phyloP scores from a whole-genome alignment of 495 filamentous ascomycete species.

The Achaetomiella virescens region DNA sequence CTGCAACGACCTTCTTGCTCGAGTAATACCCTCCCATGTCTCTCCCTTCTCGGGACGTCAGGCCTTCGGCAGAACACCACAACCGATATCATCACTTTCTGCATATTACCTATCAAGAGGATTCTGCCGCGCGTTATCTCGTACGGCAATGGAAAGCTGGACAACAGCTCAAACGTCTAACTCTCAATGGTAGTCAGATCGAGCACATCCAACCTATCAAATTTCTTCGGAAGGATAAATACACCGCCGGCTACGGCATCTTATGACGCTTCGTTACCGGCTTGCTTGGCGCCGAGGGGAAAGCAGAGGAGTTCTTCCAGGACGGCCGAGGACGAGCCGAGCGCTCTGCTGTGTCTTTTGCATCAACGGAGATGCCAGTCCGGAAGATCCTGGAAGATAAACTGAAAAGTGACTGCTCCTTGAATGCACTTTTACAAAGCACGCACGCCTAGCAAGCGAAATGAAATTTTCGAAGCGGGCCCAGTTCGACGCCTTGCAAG shows the following conservation, averaged over 20 bases:
- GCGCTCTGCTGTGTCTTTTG: slow-evolving; percentile 33
- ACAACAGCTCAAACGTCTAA: slow-evolving; percentile 19
- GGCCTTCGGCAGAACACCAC: slow-evolving; percentile 12
- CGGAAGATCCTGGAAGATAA: slow-evolving; percentile 18
- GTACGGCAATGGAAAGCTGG: slow-evolving; percentile 30
- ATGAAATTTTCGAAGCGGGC: slow-evolving; percentile 26
- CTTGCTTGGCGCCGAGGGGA: slow-evolving; percentile 23
- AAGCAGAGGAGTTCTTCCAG: slow-evolving; percentile 28
- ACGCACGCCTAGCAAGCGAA: slow-evolving; percentile 13
- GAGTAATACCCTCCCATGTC: slow-evolving; percentile 16
- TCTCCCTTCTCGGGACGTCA: slow-evolving; percentile 34
- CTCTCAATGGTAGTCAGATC: slow-evolving; percentile 3
- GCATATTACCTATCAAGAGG: slow-evolving; percentile 40
- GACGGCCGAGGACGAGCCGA: slow-evolving; percentile 33
- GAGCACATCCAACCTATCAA: slow-evolving; percentile 5
- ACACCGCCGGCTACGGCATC: slow-evolving; percentile 35
- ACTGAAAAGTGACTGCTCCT: slow-evolving; percentile 25
- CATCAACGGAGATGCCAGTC: slow-evolving; percentile 20
- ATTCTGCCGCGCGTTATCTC: slow-evolving; percentile 41
- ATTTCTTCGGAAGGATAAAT: slow-evolving; percentile 37
- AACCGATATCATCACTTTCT: slow-evolving; percentile 37
- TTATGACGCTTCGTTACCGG: slow-evolving; percentile 43
- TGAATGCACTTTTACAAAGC: slow-evolving; percentile 17
- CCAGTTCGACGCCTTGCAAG: slow-evolving; percentile 15
- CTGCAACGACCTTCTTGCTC: background rate